Evolutionary conservation across 2,329 filamentous ascomycete genomes (phyloP).

Genomic region (Lasiodiplodia citricola): DNA sequence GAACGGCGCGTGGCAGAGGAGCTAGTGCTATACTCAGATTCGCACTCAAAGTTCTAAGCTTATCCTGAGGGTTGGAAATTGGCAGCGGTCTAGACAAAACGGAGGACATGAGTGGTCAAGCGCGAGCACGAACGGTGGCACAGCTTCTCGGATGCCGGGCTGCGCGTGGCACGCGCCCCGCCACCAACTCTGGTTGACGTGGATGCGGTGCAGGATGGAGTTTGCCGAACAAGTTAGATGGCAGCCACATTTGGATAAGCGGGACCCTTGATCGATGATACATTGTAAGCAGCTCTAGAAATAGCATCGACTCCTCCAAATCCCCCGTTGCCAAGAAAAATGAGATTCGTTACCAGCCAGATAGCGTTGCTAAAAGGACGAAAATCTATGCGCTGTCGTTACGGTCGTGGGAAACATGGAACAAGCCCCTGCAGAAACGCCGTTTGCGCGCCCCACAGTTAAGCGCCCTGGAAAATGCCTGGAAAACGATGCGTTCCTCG

Average conservation of each 20-base stretch:
- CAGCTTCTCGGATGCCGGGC: not conserved
- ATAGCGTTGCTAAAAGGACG: not conserved
- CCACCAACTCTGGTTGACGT: slow-evolving; percentile 9
- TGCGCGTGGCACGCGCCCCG: slow-evolving; percentile 4
- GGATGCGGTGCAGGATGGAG: not conserved
- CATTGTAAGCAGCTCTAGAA: slow-evolving; percentile 24
- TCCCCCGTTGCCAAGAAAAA: slow-evolving; percentile 2
- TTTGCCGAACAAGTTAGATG: not conserved
- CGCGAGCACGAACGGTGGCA: slow-evolving; percentile 4
- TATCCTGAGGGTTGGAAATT: slow-evolving; percentile 18
- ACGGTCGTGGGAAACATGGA: slow-evolving; percentile 23
- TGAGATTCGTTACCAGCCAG: slow-evolving; percentile 12
- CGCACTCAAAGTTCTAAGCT: slow-evolving; percentile 24
- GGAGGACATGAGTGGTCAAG: not conserved
- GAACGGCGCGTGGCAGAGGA: not conserved
- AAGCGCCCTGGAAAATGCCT: slow-evolving; percentile 7
- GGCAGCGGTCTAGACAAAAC: not conserved
- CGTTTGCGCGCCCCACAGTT: not conserved
- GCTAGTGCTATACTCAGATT: slow-evolving; percentile 13
- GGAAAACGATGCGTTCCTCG: slow-evolving; percentile 1
- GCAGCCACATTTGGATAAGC: not conserved
- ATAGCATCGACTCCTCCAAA: slow-evolving; percentile 7
- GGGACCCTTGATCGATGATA: slow-evolving; percentile 7
- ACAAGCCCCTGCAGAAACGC: not conserved
- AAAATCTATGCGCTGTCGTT: slow-evolving; percentile 21